A percentile compares a stretch with the other conserved stretches of the same genome.
Evolutionary conservation across 1,284 basidiomycete species (phyloP).

Genomic region (Trametes polyzona): DNA sequence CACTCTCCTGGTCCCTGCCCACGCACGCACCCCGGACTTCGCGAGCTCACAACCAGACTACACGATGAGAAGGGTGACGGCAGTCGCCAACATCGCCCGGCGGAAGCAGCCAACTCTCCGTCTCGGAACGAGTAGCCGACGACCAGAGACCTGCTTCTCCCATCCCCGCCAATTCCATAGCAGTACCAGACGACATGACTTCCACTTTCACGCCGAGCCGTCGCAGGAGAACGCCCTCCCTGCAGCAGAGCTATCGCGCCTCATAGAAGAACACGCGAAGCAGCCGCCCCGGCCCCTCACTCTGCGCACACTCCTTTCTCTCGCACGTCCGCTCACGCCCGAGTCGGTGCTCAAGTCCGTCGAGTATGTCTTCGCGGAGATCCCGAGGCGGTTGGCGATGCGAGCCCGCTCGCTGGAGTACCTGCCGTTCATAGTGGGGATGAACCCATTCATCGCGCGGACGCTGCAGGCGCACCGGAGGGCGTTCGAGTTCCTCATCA

Average conservation of each 20-base stretch:
- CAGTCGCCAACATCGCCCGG: not conserved
- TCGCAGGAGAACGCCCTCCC: constrained; percentile 22
- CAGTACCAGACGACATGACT: constrained; percentile 4
- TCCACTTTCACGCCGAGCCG: constrained; percentile 9
- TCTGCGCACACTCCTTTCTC: constrained; percentile 70
- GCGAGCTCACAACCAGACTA: not conserved
- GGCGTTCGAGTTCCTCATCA: constrained; percentile 76
- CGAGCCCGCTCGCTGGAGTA: constrained; percentile 72
- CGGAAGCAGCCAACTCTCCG: not conserved
- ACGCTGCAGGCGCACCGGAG: constrained; percentile 76
- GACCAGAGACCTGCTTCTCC: not conserved
- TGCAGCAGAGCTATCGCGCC: constrained; percentile 48
- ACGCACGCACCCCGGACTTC: not conserved
- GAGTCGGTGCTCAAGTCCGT: constrained; percentile 73
- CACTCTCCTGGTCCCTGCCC: not conserved
- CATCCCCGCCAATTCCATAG: constrained; percentile 2
- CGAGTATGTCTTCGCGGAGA: constrained; percentile 69
- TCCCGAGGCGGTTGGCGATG: constrained; percentile 73
- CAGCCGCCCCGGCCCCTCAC: constrained; percentile 66
- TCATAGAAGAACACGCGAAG: constrained; percentile 57
- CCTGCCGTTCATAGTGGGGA: constrained; percentile 86
- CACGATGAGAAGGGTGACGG: not conserved
- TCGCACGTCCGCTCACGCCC: constrained; percentile 70
- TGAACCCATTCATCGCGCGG: constrained; percentile 84
- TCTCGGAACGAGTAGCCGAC: not conserved